phyloP scores from a whole-genome alignment of 2,329 filamentous ascomycete species.

The Penicillium sp. region DNA sequence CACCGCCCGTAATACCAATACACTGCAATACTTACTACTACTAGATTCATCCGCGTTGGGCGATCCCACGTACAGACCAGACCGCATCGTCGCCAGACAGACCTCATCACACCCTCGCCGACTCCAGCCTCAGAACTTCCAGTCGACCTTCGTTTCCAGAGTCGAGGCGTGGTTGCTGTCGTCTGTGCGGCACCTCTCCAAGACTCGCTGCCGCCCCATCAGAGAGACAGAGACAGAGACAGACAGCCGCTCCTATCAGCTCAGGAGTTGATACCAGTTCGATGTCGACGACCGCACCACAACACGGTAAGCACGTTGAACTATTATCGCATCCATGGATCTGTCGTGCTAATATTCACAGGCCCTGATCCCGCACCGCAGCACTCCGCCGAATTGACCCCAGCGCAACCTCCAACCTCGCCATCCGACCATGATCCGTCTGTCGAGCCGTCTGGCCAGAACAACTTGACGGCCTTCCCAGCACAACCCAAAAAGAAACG shows the following conservation, averaged over 20 bases:
- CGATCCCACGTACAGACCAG: conserved; percentile 8
- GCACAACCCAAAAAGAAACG: conserved; percentile 34
- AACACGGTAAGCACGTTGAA: conserved; percentile 6
- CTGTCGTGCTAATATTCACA: too few species aligned
- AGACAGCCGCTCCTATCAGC: conserved; percentile 28
- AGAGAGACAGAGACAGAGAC: conserved; percentile 22
- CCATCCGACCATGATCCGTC: conserved; percentile 12
- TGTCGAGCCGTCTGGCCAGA: conserved; percentile 9
- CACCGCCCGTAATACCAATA: neutral
- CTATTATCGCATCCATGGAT: neutral
- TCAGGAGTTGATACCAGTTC: conserved; percentile 28
- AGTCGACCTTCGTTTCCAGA: conserved; percentile 1
- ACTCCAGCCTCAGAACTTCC: neutral
- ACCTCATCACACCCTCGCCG: conserved; percentile 11
- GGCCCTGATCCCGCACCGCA: conserved; percentile 16
- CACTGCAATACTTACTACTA: neutral
- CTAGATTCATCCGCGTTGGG: neutral
- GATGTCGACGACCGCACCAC: conserved; percentile 26
- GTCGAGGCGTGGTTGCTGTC: conserved; percentile 22
- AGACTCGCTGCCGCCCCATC: conserved; percentile 22
- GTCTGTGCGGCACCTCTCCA: conserved; percentile 14
- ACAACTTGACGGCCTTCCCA: conserved; percentile 13
- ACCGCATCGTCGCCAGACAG: neutral
- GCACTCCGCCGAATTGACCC: conserved; percentile 10
- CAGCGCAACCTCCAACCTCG: conserved; percentile 11